Conservation (phyloP, 768 basidiomycete species). For the Lactarius sp. region DNA sequence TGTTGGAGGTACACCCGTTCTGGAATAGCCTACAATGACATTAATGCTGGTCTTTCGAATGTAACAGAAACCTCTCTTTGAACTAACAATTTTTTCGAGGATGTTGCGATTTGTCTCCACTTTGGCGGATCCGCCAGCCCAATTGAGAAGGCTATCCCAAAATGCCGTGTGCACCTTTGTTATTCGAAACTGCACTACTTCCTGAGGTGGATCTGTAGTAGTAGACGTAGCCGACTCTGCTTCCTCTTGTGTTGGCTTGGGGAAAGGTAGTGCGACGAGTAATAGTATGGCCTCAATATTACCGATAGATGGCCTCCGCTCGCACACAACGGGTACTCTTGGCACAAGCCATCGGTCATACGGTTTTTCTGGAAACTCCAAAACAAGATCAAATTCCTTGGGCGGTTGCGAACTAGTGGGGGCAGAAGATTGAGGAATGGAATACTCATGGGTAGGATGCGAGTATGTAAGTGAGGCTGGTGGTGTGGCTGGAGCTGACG, state of each 20-base stretch:
- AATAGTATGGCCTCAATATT: conserved; percentile 35
- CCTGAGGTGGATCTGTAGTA: conserved; percentile 27
- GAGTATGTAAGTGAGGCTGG: not conserved
- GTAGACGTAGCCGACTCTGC: conserved; percentile 10
- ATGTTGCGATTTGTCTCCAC: conserved; percentile 45
- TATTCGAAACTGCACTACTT: conserved; percentile 45
- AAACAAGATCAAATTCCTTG: conserved; percentile 65
- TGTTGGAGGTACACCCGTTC: conserved; percentile 53
- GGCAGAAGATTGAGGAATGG: conserved; percentile 5
- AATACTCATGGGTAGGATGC: not conserved
- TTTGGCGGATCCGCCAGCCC: conserved; percentile 55
- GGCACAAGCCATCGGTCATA: conserved; percentile 67
- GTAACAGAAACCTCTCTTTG: not conserved
- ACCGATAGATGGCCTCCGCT: conserved; percentile 33
- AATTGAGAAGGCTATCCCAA: conserved; percentile 55
- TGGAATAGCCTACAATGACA: conserved; percentile 35
- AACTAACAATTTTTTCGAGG: conserved; percentile 45
- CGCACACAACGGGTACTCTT: conserved; percentile 49
- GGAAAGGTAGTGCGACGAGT: conserved; percentile 45
- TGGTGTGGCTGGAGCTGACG: conserved; percentile 8
- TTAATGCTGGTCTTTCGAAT: not conserved
- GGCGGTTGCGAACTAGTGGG: conserved; percentile 29
- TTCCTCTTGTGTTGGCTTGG: conserved; percentile 25
- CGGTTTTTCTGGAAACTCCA: conserved; percentile 63
- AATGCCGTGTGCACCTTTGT: conserved; percentile 44